Evolutionary conservation across 805 yeast genomes (phyloP).

Genomic region (Candida xiaguanensis): DNA sequence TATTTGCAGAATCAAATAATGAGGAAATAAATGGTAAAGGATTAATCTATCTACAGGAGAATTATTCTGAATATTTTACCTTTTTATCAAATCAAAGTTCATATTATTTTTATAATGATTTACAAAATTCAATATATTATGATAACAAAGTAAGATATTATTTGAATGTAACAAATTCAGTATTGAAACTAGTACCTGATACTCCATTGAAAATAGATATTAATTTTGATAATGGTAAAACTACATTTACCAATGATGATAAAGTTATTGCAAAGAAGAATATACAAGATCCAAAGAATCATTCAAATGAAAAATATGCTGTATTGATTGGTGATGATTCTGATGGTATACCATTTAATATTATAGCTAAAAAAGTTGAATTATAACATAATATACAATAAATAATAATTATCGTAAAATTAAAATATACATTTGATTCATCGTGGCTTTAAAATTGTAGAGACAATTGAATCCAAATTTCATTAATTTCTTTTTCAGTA

Average conservation of each 20-base stretch:
- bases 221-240: neutral
- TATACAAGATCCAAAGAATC: slow-evolving; percentile 1
- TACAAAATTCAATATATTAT: neutral
- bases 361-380: neutral
- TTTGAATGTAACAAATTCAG: neutral
- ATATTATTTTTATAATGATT: neutral
- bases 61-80: neutral
- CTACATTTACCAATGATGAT: neutral
- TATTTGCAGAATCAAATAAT: slow-evolving; percentile 22
- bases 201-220: neutral
- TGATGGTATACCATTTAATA: neutral
- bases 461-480: no score
- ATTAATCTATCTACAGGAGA: slow-evolving; percentile 29
- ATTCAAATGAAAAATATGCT: neutral
- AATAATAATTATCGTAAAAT: no score
- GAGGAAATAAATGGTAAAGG: slow-evolving; percentile 23
- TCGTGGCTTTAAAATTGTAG: no score
- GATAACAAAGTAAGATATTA: slow-evolving; percentile 4
- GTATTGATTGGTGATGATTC: neutral
- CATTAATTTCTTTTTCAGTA: no score
- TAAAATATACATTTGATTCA: no score
- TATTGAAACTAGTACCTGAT: neutral
- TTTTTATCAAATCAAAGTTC: slow-evolving; percentile 1
- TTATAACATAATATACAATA: neutral
- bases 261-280: neutral